A percentile compares a stretch with the other conserved stretches of the same genome.
Conservation (phyloP, 768 basidiomycete genomes). For the Pleurotus citrinopileatus region DNA sequence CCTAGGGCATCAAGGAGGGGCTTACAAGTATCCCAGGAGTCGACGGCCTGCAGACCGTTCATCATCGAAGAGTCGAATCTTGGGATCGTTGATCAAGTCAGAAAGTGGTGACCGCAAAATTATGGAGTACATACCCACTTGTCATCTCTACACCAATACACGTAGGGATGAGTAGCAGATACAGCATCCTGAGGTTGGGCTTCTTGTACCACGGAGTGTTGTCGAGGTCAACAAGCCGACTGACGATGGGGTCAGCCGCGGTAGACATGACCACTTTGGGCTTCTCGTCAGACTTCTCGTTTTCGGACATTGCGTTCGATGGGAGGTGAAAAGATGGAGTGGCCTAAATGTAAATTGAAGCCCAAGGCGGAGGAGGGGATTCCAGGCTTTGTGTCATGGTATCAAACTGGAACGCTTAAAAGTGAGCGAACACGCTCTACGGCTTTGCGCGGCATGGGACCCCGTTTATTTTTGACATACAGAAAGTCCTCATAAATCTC, state of each 20-base stretch:
- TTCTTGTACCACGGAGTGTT: slow-evolving; percentile 60
- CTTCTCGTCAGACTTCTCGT: slow-evolving; percentile 11
- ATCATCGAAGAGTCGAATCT: slow-evolving; percentile 64
- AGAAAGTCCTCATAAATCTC: neutral
- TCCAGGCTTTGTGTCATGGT: neutral
- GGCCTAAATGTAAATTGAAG: too few species aligned
- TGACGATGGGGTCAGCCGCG: slow-evolving; percentile 31
- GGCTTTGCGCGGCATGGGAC: neutral
- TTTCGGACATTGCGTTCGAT: neutral
- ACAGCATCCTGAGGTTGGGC: slow-evolving; percentile 52
- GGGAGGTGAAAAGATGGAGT: neutral
- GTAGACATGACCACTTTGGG: slow-evolving; percentile 8
- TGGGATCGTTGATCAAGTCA: neutral
- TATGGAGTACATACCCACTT: slow-evolving; percentile 38
- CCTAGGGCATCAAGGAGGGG: neutral
- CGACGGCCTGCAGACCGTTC: slow-evolving; percentile 58
- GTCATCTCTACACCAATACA: slow-evolving; percentile 65
- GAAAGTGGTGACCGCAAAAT: neutral
- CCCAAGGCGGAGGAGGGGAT: too few species aligned
- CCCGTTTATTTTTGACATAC: slow-evolving; percentile 6
- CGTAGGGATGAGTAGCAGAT: slow-evolving; percentile 56
- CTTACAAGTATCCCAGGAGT: slow-evolving; percentile 55
- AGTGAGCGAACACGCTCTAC: neutral
- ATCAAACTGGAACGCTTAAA: neutral
- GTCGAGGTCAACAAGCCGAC: slow-evolving; percentile 45